phyloP scores from a whole-genome alignment of 2,329 filamentous ascomycete species.

The Aspergillus fumigatiaffinis region DNA sequence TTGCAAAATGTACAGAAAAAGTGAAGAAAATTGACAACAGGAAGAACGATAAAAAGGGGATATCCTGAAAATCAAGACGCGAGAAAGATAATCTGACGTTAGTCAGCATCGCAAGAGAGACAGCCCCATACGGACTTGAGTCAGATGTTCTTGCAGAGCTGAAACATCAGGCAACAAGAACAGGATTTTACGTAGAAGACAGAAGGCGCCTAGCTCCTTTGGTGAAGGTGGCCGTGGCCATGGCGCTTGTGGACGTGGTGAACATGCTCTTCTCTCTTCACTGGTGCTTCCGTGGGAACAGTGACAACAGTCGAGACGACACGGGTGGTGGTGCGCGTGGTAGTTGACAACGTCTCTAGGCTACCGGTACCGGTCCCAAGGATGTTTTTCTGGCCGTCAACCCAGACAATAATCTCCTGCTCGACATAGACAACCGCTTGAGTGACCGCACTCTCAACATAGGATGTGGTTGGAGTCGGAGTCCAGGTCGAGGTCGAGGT shows the following conservation, averaged over 20 bases:
- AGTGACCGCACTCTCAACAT: constrained; percentile 19
- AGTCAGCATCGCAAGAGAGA: not conserved
- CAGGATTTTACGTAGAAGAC: not conserved
- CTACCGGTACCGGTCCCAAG: constrained; percentile 23
- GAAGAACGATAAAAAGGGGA: not conserved
- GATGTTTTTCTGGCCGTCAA: constrained; percentile 22
- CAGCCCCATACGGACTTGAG: not conserved
- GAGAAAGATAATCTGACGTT: not conserved
- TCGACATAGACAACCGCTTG: constrained; percentile 29
- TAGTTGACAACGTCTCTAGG: constrained; percentile 21
- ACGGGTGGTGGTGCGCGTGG: constrained; percentile 18
- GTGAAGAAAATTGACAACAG: constrained; percentile 3
- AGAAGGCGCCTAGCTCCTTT: not conserved
- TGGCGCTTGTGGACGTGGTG: constrained; percentile 22
- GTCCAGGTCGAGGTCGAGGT: constrained; percentile 19
- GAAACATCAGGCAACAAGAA: not conserved
- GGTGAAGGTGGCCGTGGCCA: constrained; percentile 17
- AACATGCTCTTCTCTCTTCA: constrained; percentile 15
- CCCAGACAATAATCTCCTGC: constrained; percentile 24
- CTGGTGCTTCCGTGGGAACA: constrained; percentile 13
- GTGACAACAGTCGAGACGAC: constrained; percentile 22
- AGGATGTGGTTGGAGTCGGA: constrained; percentile 23
- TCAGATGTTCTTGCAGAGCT: not conserved
- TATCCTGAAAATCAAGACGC: not conserved
- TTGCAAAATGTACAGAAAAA: constrained; percentile 12